Evolutionary conservation across 306 rosid genomes (phyloP), one percentile per base, ranked within the genome.

Genomic region (Senna siamea): DNA sequence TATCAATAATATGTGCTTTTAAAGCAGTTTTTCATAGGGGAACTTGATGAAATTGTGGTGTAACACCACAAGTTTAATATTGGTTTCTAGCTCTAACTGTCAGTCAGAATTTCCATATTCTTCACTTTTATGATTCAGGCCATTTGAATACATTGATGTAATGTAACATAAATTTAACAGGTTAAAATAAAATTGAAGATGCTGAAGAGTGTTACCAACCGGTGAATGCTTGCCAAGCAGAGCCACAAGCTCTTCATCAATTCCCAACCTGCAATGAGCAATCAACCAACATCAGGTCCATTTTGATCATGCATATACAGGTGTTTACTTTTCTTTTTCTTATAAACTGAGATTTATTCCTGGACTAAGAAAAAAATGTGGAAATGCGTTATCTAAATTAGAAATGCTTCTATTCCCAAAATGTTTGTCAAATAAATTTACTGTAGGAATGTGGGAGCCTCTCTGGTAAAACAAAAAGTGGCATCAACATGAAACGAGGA

Each of bases 201-300:
- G 79, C 18, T 30, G 37, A 23, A 48, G 56, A 67, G 62, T 9
- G 72, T 48, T 60, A 85, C 92, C 15, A 68, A 93, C 98, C 84
- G 90, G 92, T 17, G 98, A 94, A 83, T 89, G 64, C 57, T 93
- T 85, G 57, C 98, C 97, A 11, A 93, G 96, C 81, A 91, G 69
- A 47, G 90, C 88, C 57, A 93, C 98, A 55, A 93, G 96, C 85
- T 89, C 97, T 87, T 93, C 98, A 77, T 91, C 98, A 47, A 94
- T 94, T 55, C 98, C 97, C 74, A 94, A 81, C 88, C 97, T 93
- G 76, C 62, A 50, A 72, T 18, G 73, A 69, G 50, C 38, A 84
- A 72, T 37, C 75, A 69, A 74, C 50, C 41, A 85, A 41, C 37
- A 73, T 72, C 60, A 79, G 48, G 44, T 54, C 65, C 53, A 66